These are phyloP conservation scores for Phytophthora macrochlamydospora DNA, from an alignment of 352 stramenopile genomes.

Conservation along the genomic window DNA sequence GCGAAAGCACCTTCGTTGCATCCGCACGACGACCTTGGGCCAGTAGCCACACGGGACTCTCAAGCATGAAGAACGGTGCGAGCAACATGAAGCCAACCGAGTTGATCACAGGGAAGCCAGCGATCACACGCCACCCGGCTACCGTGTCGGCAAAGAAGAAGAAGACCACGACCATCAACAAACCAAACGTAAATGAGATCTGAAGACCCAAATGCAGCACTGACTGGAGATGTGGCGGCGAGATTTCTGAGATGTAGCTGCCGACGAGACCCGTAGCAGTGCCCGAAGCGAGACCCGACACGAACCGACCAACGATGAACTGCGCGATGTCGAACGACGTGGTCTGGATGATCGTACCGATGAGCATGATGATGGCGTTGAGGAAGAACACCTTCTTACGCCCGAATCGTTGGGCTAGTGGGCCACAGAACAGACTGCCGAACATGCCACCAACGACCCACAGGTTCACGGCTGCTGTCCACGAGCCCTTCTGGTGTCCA, in stretches of 20 bases:
- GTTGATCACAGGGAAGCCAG: conserved; percentile 25
- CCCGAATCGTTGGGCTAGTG: conserved; percentile 32
- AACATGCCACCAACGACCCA: conserved; percentile 58
- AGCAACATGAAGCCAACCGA: conserved; percentile 18
- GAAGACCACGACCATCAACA: conserved; percentile 30
- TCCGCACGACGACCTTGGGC: conserved; percentile 12
- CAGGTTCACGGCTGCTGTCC: conserved; percentile 47
- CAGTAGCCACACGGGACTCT: conserved; percentile 41
- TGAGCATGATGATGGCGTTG: conserved; percentile 33
- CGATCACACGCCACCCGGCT: conserved; percentile 47
- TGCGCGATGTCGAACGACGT: conserved; percentile 13
- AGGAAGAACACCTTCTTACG: conserved; percentile 32
- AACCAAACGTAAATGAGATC: conserved; percentile 33
- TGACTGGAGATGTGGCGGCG: conserved; percentile 24
- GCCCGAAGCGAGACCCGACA: conserved; percentile 36
- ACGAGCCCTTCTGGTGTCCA: conserved; percentile 40
- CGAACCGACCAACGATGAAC: conserved; percentile 33
- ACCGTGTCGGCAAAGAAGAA: conserved; percentile 42
- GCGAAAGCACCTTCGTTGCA: conserved; percentile 7
- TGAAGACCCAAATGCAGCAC: conserved; percentile 33
- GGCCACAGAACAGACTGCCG: conserved; percentile 35
- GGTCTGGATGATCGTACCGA: conserved; percentile 25
- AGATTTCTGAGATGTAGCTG: conserved; percentile 38
- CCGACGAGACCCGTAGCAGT: conserved; percentile 19
- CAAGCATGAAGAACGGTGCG: conserved; percentile 19